Base-by-base conservation (phyloP, 352 stramenopile species). In the Pythium phragmiticola region DNA sequence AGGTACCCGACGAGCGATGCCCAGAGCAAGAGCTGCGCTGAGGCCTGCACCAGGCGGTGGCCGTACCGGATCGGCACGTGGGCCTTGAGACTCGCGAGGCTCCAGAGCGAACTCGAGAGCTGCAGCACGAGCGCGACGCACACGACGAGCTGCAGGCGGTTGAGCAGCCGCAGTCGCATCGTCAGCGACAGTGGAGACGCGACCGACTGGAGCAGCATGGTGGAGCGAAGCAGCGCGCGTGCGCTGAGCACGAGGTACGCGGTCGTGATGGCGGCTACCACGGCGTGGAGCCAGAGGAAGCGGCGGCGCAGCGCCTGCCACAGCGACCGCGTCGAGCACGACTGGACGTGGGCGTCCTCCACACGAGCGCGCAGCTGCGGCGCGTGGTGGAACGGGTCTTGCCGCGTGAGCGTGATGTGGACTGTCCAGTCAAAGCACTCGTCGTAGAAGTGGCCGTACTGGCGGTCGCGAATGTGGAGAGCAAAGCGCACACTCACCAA, bases 341-440 rank as follows among this genome's bases (percentile, higher is more conserved):
- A 75, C 13, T 62, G 66, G 30, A 95, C 73, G 41, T 82, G 68
- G 36, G 77, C 88, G 46, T 91, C 80, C 39, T 87, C 79, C 23
- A 95, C 53, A 17, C 79, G 56, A 26, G 77, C 80, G 23, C 72
- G 70, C 36, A 90, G 67, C 45, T 81, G 77, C 51, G 78, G 69
- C 45, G 58, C 72, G 23, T 51, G 42, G 37, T 6, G 17, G 4
- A 26, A 7, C 33, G 33, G 33, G 48, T 90, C 63, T 17, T 85
- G 63, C 36, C 78, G 75, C 34, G 73, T 52, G 26, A 94, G 73
- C 4, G 63, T 66, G 43, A 91, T 61, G 60, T 81, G 78, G 17
- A 95, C 70, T 36, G 76, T 66, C 87, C 87, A 95, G 57, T 90
- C 83, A 64, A 94, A 95, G 60, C 87, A 95, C 47, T 95, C 87